Evolutionary conservation across 2,329 filamentous ascomycete genomes (phyloP).

Genomic region (Ceratocystis huliohia): DNA sequence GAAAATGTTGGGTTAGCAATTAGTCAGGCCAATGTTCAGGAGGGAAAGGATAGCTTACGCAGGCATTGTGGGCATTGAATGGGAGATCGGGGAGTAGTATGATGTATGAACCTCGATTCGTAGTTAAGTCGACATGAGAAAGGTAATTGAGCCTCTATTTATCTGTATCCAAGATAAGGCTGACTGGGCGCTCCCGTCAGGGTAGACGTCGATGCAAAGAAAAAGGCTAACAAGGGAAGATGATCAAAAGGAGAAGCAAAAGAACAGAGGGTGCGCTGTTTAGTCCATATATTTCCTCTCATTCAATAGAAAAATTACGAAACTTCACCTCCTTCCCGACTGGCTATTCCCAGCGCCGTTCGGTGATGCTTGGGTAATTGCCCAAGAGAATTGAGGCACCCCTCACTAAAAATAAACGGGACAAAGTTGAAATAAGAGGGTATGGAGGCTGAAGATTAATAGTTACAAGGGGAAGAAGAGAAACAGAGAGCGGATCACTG

Average conservation of each 20-base stretch:
- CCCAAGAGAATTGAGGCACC: not conserved
- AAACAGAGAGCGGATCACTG: not conserved
- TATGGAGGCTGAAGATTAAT: not conserved
- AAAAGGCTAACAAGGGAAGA: constrained; percentile 1
- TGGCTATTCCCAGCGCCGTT: not conserved
- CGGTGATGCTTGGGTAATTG: not conserved
- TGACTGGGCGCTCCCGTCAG: not conserved
- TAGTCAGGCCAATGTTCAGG: constrained; percentile 17
- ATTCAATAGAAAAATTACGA: not conserved
- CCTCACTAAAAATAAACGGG: not conserved
- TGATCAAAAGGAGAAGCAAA: not conserved
- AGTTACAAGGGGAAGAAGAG: not conserved
- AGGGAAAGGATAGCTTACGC: constrained; percentile 29
- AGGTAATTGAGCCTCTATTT: not conserved
- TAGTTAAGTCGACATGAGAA: not conserved
- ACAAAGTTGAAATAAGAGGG: not conserved
- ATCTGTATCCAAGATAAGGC: constrained; percentile 2
- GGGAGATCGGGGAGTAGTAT: not conserved
- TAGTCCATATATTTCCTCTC: not conserved
- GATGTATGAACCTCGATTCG: not conserved
- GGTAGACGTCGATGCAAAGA: not conserved
- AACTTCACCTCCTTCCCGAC: not conserved
- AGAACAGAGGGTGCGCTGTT: not conserved
- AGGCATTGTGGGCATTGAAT: constrained; percentile 30
- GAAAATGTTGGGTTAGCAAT: constrained; percentile 18